phyloP scores from a whole-genome alignment of 495 filamentous ascomycete genomes.

The Penicillium roqueforti region DNA sequence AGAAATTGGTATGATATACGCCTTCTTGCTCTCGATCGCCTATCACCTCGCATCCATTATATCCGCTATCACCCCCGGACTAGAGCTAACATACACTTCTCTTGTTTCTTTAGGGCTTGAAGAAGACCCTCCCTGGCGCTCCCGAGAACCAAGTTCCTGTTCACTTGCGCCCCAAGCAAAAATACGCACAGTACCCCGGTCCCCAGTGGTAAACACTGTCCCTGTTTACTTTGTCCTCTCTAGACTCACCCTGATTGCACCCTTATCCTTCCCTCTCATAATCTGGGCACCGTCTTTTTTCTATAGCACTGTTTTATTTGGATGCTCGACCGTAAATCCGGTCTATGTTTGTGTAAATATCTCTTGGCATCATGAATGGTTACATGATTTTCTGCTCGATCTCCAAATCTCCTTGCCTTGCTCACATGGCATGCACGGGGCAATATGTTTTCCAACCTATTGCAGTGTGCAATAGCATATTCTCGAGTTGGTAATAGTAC shows the following conservation, averaged over 20 bases:
- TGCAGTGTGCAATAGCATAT: neutral
- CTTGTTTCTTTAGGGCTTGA: conserved; percentile 59
- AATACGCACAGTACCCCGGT: conserved; percentile 57
- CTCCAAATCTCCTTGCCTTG: neutral
- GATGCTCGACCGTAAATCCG: conserved; percentile 23
- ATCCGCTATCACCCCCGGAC: neutral
- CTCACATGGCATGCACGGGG: no score
- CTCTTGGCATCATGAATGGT: conserved; percentile 44
- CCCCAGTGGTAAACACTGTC: conserved; percentile 35
- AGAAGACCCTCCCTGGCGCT: conserved; percentile 83
- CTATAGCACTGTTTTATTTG: conserved; percentile 20
- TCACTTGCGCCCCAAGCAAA: conserved; percentile 74
- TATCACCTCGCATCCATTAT: neutral
- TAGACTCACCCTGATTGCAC: conserved; percentile 11
- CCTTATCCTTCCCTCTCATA: conserved; percentile 11
- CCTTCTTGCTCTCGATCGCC: neutral
- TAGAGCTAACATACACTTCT: conserved; percentile 8
- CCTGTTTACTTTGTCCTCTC: conserved; percentile 10
- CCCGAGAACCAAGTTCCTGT: conserved; percentile 74
- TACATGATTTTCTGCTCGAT: conserved; percentile 27
- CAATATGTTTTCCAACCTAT: neutral
- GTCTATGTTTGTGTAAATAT: conserved; percentile 42
- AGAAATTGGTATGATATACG: conserved; percentile 72
- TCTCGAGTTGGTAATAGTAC: neutral
- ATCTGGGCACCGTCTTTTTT: conserved; percentile 20